Evolutionary conservation across 495 filamentous ascomycete species (phyloP), one percentile per base, ranked within the genome.

Genomic region (Trypethelium eluteriae): DNA sequence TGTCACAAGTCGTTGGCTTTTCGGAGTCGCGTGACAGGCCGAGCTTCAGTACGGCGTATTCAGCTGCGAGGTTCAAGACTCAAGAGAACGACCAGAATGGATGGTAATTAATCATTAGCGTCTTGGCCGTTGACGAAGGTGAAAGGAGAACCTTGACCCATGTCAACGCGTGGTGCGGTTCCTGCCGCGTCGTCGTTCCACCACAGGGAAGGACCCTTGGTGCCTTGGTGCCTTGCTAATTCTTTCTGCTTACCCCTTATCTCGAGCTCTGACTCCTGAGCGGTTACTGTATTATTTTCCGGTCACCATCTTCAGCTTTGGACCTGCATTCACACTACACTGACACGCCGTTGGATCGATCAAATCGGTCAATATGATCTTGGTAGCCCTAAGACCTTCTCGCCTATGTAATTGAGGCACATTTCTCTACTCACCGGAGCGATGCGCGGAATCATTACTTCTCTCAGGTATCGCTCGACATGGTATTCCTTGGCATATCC

Each of bases 401-500:
- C 70, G 0, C 66, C 50, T 36, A 74, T 69, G 44, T 74, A 74
- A 49, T 72, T 74, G 34, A 74, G 47, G 46, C 68, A 68, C 73
- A 75, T 74, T 66, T 75, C 73, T 25, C 67, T 56, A 61, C 71
- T 73, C n/a, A 75, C 59, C 7, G 73, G 73, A 44, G 73, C 73
- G 9, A 75, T 64, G 16, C 73, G 38, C 10, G 73, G 72, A 14
- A 75, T 70, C 12, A 74, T 67, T 10, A 70, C 67, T 65, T 75
- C 73, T 38, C 73, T 65, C 39, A 75, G 44, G 62, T 71, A 73
- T 38, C 73, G 70, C 63, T 75, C 73, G 16, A 75, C 72, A 67
- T 75, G 72, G 57, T 69, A 73, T 63, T 72, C 70, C 46, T 73
- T 70, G 12, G 73, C 73, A 68, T 75, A 75, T 0, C 73, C 73